Base-by-base conservation (phyloP, 2,329 filamentous ascomycete species). In the Ascochyta clinopodiicola region DNA sequence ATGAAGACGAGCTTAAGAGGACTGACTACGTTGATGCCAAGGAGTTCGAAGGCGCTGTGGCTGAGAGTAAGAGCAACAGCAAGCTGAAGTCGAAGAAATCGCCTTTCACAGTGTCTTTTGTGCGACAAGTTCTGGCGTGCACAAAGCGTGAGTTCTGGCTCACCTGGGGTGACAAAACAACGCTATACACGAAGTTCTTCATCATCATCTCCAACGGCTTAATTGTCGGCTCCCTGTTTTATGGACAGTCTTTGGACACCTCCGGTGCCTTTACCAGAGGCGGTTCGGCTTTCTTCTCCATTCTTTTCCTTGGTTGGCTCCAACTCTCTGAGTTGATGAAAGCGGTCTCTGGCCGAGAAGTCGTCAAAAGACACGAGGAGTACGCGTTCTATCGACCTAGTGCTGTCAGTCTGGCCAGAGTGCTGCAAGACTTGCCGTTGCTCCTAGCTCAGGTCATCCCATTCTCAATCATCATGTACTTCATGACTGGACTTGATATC, bases 211-310 rank as follows among this genome's bases (percentile, higher is more conserved):
- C 88, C 53, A 90, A 91, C 71, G 84, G 77, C 51, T 80, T 96
- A 9, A 90, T 96, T 58, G 87, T 93, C 49, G 88, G 90, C 1
- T 91, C 88, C 2, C 80, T 95, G 17, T 95, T 95, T 76, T 91
- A 92, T 66, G 90, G 85, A 12, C 80, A 87, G 68, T 77, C 84
- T 0, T 66, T 82, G 5, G 79, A 84, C 63, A 88, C 86, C 1
- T 80, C 77, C 36, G 87, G 87, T 32, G 84, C 86, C 12, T 90
- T 89, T 71, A 78, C 82, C 5, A 80, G 86, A 62, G 85, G 86
- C 6, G 87, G 87, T 70, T 79, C 83, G 7, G 74, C 86, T 8
- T 89, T 89, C 80, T 88, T 89, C 75, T 86, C 84, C 1, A 86
- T 88, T 59, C 71, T 89, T 27, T 88, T 89, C 75, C 78, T 89